Evolutionary conservation across 495 filamentous ascomycete species (phyloP), one percentile per base, ranked within the genome.

Genomic region (Neurospora sp.): DNA sequence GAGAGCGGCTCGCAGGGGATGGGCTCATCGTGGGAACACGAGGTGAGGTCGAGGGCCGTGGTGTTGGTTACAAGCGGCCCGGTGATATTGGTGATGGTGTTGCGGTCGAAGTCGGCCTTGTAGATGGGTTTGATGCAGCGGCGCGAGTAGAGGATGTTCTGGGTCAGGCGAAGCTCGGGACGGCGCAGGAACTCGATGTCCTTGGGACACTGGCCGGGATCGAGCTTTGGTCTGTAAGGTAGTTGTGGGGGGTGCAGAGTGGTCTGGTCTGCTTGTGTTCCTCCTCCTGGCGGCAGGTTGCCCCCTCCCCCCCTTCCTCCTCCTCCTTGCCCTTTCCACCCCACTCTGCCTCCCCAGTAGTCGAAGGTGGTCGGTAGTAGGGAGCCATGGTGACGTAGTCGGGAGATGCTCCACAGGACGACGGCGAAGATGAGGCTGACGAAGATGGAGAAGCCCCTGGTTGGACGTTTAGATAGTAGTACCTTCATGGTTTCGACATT

Each of bases 71-170:
- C 44, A 45, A 84, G 79, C 10, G 81, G 77, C 2, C 69, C 40
- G 9, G 78, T 72, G 53, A 84, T 71, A 72, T 81, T 82, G 45
- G 74, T 73, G 40, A 84, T 69, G 45, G 69, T 70, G 27, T 80
- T 73, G 37, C 80, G 78, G 71, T 81, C 72, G 41, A 74, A 12
- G 42, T 73, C 65, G 70, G 40, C 74, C 31, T 72, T 74, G 53
- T 35, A 61, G 35, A 77, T 17, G 2, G 82, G 81, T 40, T 77
- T 77, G 70, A 84, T 78, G 65, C 82, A 83, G 40, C 81, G 79
- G 8, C 82, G 81, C 8, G 74, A 74, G 76, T 83, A 84, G 69
- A 77, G 69, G 61, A 84, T 79, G 27, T 74, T 82, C 39, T 80
- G 76, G 41, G 78, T 81, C 35, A 84, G 70, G 45, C 70, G 75